phyloP scores from a whole-genome alignment of 2,329 filamentous ascomycete genomes.

The Paraphaeosphaeria sporulosa region DNA sequence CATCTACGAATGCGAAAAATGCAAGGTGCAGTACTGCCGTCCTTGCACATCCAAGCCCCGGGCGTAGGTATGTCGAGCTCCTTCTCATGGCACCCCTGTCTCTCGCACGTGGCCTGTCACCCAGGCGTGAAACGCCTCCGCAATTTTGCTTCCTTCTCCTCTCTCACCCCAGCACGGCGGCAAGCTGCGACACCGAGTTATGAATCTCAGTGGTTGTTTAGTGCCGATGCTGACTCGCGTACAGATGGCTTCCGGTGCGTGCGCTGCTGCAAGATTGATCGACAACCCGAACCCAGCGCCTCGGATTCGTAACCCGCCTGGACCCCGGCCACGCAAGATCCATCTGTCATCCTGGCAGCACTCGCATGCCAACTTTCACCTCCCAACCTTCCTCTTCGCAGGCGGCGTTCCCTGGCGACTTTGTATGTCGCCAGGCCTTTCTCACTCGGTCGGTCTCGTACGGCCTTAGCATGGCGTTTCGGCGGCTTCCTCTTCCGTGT shows the following conservation, averaged over 20 bases:
- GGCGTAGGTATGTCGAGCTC: slow-evolving; percentile 43
- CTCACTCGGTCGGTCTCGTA: slow-evolving; percentile 28
- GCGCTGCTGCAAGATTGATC: slow-evolving; percentile 23
- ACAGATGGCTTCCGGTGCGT: slow-evolving; percentile 23
- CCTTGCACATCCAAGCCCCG: slow-evolving; percentile 58
- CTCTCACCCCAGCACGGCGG: slow-evolving; percentile 1
- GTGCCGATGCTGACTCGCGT: slow-evolving; percentile 25
- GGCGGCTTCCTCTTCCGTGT: slow-evolving; percentile 31
- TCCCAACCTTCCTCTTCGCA: slow-evolving; percentile 13
- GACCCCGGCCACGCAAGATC: slow-evolving; percentile 4
- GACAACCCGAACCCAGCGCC: slow-evolving; percentile 24
- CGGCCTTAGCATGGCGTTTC: slow-evolving; percentile 49
- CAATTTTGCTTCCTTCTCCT: neutral
- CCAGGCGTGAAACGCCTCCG: slow-evolving; percentile 11
- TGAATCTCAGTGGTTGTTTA: neutral
- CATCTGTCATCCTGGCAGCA: slow-evolving; percentile 8
- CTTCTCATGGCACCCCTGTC: slow-evolving; percentile 6
- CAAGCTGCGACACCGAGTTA: neutral
- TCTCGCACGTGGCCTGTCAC: slow-evolving; percentile 18
- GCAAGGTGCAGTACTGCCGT: slow-evolving; percentile 60
- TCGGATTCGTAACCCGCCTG: slow-evolving; percentile 21
- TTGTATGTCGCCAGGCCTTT: slow-evolving; percentile 20
- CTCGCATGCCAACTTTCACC: slow-evolving; percentile 5
- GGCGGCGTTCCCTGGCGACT: slow-evolving; percentile 8
- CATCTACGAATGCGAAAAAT: slow-evolving; percentile 60